phyloP scores from a whole-genome alignment of 2,329 filamentous ascomycete genomes.

The Coniochaeta ligniaria region DNA sequence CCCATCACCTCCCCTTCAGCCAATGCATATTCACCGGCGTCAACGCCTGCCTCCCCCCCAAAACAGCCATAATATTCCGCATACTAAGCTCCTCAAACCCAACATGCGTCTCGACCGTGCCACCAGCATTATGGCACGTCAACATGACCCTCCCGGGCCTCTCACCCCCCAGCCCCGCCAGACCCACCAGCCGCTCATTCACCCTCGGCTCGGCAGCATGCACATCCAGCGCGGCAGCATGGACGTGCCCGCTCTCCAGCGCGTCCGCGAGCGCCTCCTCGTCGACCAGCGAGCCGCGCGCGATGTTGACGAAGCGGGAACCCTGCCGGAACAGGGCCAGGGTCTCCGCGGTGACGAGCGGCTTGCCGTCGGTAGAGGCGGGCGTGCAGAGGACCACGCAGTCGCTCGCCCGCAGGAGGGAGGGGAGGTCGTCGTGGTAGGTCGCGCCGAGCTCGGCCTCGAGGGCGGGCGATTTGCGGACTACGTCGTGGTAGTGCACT shows the following conservation, averaged over 20 bases:
- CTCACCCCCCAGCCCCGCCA: conserved; percentile 21
- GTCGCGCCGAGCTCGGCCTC: conserved; percentile 34
- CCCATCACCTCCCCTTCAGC: conserved; percentile 23
- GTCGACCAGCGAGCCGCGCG: conserved; percentile 57
- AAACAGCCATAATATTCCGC: conserved; percentile 56
- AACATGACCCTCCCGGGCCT: conserved; percentile 42
- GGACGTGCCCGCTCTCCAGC: conserved; percentile 42
- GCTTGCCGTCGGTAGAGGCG: conserved; percentile 32
- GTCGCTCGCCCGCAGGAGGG: conserved; percentile 45
- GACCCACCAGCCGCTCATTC: conserved; percentile 33
- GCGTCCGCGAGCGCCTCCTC: conserved; percentile 56
- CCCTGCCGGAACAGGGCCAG: conserved; percentile 46
- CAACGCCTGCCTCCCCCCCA: conserved; percentile 41
- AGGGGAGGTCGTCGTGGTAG: conserved; percentile 42
- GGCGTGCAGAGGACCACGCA: conserved; percentile 58
- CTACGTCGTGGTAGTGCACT: conserved; percentile 56
- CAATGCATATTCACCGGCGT: conserved; percentile 58
- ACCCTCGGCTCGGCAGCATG: conserved; percentile 53
- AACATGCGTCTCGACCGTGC: conserved; percentile 58
- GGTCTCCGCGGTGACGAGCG: conserved; percentile 39
- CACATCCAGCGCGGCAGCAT: conserved; percentile 55
- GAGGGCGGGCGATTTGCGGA: conserved; percentile 35
- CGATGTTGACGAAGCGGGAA: conserved; percentile 57
- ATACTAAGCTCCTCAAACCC: conserved; percentile 62
- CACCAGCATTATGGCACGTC: conserved; percentile 62